Evolutionary conservation across 1,139 yeast genomes (phyloP).

Genomic region (Suhomyces atakaporum): DNA sequence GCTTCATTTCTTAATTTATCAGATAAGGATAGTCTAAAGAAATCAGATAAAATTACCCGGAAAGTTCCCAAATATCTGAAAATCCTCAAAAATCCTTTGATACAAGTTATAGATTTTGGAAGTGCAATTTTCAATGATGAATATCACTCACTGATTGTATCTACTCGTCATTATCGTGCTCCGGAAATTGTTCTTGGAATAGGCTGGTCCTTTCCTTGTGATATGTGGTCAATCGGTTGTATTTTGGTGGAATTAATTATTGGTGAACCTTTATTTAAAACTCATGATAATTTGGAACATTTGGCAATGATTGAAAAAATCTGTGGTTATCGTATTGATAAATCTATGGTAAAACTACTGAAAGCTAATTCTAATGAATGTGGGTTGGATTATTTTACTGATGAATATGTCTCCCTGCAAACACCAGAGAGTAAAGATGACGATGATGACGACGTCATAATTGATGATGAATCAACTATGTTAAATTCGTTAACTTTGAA

Average conservation of each 20-base stretch:
- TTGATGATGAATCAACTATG: constrained; percentile 32
- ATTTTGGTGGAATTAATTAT: constrained; percentile 87
- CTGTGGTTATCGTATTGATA: constrained; percentile 47
- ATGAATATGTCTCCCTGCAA: constrained; percentile 21
- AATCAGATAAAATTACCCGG: constrained; percentile 6
- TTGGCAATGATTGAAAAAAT: constrained; percentile 92
- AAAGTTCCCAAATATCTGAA: constrained; percentile 45
- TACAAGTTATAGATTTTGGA: constrained; percentile 93
- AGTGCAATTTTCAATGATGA: constrained; percentile 93
- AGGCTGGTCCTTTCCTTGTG: constrained; percentile 94
- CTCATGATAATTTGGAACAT: constrained; percentile 93
- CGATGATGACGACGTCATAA: constrained; percentile 29
- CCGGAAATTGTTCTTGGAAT: constrained; percentile 93
- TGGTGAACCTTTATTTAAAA: constrained; percentile 94
- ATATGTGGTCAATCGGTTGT: constrained; percentile 96
- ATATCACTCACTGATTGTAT: constrained; percentile 87
- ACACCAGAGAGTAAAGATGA: constrained; percentile 19
- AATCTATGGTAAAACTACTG: constrained; percentile 37
- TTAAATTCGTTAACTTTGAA: constrained; percentile 31
- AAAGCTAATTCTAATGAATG: constrained; percentile 45
- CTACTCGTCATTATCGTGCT: constrained; percentile 95
- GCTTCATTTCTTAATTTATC: constrained; percentile 32
- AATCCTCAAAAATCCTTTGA: constrained; percentile 74
- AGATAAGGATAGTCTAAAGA: constrained; percentile 14
- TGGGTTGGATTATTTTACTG: constrained; percentile 43